Conservation (phyloP, 148 eudicot genomes). For the Rhododendron ferrugineum region DNA sequence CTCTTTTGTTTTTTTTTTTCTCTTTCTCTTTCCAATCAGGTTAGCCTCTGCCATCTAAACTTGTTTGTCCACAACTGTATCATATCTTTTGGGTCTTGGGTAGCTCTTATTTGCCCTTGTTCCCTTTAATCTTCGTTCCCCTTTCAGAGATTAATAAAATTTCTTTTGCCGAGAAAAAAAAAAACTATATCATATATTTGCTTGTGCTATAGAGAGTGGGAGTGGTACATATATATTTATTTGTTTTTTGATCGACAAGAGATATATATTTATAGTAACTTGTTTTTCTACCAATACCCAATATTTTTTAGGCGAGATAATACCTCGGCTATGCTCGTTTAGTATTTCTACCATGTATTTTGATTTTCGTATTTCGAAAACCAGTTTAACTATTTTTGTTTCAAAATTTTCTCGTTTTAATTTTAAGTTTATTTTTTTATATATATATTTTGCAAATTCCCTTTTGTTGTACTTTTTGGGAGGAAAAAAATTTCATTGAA, state of each 20-base stretch:
- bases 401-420: too few species aligned
- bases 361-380: not conserved
- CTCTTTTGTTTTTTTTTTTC: not conserved
- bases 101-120: too few species aligned
- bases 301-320: not conserved
- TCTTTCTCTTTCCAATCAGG: conserved; percentile 10
- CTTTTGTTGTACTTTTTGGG: not conserved
- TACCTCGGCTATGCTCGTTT: not conserved
- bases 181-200: too few species aligned
- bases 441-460: not conserved
- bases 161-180: too few species aligned
- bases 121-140: too few species aligned
- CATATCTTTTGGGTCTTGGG: too few species aligned
- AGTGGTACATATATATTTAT: not conserved
- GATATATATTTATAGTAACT: not conserved
- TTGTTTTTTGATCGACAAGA: too few species aligned
- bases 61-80: not conserved
- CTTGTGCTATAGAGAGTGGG: not conserved
- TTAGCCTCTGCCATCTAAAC: not conserved
- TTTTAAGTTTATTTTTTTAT: not conserved
- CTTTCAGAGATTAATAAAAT: too few species aligned
- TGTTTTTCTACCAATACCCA: not conserved
- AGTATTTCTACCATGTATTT: not conserved
- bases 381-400: not conserved
- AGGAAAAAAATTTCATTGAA: too few species aligned